These are phyloP conservation scores for Ashbya aceris DNA, from an alignment of 1,139 yeast species.

Conservation along the genomic window DNA sequence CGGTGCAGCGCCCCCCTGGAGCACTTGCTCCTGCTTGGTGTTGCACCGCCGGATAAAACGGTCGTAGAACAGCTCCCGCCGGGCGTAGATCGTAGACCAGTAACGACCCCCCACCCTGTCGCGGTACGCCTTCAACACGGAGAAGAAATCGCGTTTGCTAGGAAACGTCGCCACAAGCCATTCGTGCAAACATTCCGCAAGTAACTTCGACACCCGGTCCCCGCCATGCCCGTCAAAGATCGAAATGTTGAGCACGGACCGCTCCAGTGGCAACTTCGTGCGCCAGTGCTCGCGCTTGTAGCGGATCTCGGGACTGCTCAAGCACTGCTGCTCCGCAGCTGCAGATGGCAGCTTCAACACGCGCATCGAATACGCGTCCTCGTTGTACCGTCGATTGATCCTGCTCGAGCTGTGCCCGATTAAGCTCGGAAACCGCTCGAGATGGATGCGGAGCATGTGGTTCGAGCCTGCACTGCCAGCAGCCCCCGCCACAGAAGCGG, in stretches of 20 bases:
- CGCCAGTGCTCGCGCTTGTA: conserved; percentile 13
- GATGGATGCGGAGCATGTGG: conserved; percentile 17
- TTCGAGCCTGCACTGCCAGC: conserved; percentile 2
- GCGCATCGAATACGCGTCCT: conserved; percentile 52
- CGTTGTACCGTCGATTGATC: conserved; percentile 69
- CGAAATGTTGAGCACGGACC: conserved; percentile 51
- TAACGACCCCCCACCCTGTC: conserved; percentile 62
- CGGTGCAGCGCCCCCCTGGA: conserved; percentile 25
- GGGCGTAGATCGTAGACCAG: conserved; percentile 71
- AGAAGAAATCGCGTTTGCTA: conserved; percentile 27
- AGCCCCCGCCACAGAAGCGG: conserved; percentile 1
- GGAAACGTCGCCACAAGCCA: conserved; percentile 43
- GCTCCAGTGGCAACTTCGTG: conserved; percentile 11
- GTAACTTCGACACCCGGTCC: conserved; percentile 54
- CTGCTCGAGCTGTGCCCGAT: conserved; percentile 74
- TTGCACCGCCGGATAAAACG: conserved; percentile 34
- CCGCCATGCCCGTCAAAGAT: conserved; percentile 97
- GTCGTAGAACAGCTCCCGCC: conserved; percentile 38
- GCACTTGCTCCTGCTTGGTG: conserved; percentile 31
- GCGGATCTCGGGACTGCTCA: conserved; percentile 14
- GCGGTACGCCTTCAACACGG: conserved; percentile 42
- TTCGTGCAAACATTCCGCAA: conserved; percentile 44
- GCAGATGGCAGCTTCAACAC: conserved; percentile 31
- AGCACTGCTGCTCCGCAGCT: conserved; percentile 26
- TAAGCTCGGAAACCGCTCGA: conserved; percentile 24